Conservation (phyloP, 345 rosid genomes). For the Laguncularia racemosa region DNA sequence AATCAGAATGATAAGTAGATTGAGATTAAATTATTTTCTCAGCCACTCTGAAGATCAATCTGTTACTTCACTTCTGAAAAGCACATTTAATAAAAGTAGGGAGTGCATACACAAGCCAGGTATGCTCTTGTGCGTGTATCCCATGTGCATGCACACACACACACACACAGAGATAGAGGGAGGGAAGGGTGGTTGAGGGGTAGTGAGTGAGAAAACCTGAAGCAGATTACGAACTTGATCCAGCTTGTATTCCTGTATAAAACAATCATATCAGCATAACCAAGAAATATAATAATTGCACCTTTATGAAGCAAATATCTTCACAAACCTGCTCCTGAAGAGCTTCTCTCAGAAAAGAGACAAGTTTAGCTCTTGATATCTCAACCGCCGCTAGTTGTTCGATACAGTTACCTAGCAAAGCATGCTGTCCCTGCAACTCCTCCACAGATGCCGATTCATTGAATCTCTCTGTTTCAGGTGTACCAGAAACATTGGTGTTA, state of each 20-base stretch:
- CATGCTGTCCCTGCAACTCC: constrained; percentile 76
- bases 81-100: too few species aligned
- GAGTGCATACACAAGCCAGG: too few species aligned
- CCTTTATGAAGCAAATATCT: constrained; percentile 2
- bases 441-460: constrained; percentile 43
- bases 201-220: constrained; percentile 40
- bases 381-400: constrained; percentile 58
- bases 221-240: constrained; percentile 64
- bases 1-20: too few species aligned
- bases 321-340: constrained; percentile 78
- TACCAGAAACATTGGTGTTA: too few species aligned
- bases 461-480: constrained; percentile 36
- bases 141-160: too few species aligned
- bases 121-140: too few species aligned
- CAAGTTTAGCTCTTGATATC: constrained; percentile 63
- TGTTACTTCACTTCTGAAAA: too few species aligned
- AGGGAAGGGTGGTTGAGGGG: too few species aligned
- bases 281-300: neutral
- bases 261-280: constrained; percentile 9
- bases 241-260: constrained; percentile 68
- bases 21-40: too few species aligned
- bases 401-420: constrained; percentile 56
- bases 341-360: constrained; percentile 66
- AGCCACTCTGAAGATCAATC: too few species aligned
- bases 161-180: too few species aligned